phyloP scores from a whole-genome alignment of 2,329 filamentous ascomycete species.

The Byssochlamys sp. region DNA sequence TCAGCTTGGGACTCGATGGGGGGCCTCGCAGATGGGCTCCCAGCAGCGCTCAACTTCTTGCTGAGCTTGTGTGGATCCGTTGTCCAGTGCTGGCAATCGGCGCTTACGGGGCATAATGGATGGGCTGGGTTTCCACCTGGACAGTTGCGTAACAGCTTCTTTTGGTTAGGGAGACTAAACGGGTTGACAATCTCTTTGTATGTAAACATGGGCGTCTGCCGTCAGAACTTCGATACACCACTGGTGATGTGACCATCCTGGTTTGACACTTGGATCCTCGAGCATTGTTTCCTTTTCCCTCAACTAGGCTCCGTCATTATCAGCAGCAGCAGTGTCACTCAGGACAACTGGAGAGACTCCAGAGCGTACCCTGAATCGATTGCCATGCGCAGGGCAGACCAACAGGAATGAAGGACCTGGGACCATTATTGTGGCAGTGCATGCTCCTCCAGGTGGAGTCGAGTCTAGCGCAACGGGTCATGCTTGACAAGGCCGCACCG shows the following conservation, averaged over 20 bases:
- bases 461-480: neutral
- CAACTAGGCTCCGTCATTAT: neutral
- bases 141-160: neutral
- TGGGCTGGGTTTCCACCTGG: neutral
- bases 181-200: neutral
- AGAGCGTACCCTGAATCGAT: neutral
- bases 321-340: neutral
- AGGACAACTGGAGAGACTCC: neutral
- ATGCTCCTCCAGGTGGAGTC: conserved; percentile 17
- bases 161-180: neutral
- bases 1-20: neutral
- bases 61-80: neutral
- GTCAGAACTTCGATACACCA: neutral
- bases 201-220: neutral
- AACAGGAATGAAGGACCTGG: neutral
- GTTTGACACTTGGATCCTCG: neutral
- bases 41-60: neutral
- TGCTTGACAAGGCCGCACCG: conserved; percentile 9
- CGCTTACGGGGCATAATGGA: neutral
- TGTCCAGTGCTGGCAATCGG: neutral
- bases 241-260: neutral
- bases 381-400: neutral
- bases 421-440: conserved; percentile 21
- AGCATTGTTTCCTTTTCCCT: neutral
- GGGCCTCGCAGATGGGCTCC: neutral